Conservation (phyloP, 140 eudicot genomes). For the Bidens hawaiensis region DNA sequence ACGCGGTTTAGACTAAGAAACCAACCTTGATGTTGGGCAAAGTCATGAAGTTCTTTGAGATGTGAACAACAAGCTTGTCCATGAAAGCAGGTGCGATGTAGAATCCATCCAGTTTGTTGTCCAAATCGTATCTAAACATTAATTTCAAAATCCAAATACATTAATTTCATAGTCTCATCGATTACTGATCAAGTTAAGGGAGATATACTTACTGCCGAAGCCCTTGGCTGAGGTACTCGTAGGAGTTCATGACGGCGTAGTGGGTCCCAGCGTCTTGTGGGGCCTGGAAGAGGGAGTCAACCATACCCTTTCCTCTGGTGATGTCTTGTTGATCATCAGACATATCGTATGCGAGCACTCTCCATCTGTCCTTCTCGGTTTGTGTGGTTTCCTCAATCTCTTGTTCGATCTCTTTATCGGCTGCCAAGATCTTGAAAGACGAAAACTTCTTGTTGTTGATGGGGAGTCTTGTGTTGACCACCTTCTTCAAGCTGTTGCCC, state of each 20-base stretch:
- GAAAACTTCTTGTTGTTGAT: slow-evolving; percentile 24
- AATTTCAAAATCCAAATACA: neutral
- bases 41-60: slow-evolving; percentile 95
- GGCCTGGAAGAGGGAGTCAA: slow-evolving; percentile 84
- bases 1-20: neutral
- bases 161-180: too few species aligned
- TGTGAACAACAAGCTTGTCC: slow-evolving; percentile 98
- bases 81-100: slow-evolving; percentile 99
- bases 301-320: slow-evolving; percentile 90
- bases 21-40: slow-evolving; percentile 95
- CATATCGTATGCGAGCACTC: slow-evolving; percentile 51
- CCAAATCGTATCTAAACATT: slow-evolving; percentile 60
- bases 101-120: slow-evolving; percentile 77
- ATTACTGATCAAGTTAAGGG: neutral
- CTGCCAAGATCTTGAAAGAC: slow-evolving; percentile 41
- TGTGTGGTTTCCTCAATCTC: slow-evolving; percentile 53
- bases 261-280: slow-evolving; percentile 78
- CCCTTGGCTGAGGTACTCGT: slow-evolving; percentile 80
- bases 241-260: slow-evolving; percentile 61
- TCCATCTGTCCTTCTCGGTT: slow-evolving; percentile 76
- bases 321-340: slow-evolving; percentile 99
- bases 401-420: slow-evolving; percentile 36
- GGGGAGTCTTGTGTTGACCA: slow-evolving; percentile 26
- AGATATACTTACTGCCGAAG: slow-evolving; percentile 40
- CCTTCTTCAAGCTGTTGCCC: slow-evolving; percentile 72